Percentiles rank a stretch among this genome's conserved stretches.
Conservation (phyloP, 23 red algal species). For the Agarophyton chilense region DNA sequence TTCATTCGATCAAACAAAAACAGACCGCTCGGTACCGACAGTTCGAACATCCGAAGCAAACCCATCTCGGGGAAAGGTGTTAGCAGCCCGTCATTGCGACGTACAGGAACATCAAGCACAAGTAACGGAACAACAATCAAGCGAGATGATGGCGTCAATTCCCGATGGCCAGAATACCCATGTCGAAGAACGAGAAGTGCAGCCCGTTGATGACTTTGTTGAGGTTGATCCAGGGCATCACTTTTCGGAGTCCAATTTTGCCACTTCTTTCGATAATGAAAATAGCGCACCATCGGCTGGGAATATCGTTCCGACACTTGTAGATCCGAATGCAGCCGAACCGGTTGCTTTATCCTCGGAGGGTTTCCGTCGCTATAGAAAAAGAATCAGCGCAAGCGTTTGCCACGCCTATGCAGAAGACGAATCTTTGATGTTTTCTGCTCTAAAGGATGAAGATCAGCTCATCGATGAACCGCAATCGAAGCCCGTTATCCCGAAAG, state of each 20-base stretch:
- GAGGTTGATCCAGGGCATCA: not conserved
- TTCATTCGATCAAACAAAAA: not conserved
- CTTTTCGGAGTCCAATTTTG: not conserved
- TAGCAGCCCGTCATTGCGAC: too few relatives aligned
- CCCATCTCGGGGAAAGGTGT: not conserved
- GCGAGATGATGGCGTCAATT: not conserved
- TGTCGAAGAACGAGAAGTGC: not conserved
- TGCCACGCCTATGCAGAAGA: not conserved
- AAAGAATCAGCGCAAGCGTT: not conserved
- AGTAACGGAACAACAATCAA: not conserved
- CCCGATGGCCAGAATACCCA: not conserved
- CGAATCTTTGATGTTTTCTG: constrained; percentile 1
- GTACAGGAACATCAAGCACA: not conserved
- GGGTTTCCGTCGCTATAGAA: not conserved
- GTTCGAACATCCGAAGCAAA: not conserved
- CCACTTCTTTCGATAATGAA: not conserved
- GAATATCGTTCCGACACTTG: not conserved
- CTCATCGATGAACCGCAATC: constrained; percentile 4
- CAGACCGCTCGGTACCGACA: not conserved
- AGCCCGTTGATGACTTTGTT: not conserved
- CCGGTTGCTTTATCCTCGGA: not conserved
- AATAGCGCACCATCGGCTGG: not conserved
- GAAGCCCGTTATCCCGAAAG: not conserved
- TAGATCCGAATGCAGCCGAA: constrained; percentile 28
- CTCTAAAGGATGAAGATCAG: constrained; percentile 6